Conservation (phyloP, 2,329 filamentous ascomycete genomes). For the Aphanoascus verrucosus region DNA sequence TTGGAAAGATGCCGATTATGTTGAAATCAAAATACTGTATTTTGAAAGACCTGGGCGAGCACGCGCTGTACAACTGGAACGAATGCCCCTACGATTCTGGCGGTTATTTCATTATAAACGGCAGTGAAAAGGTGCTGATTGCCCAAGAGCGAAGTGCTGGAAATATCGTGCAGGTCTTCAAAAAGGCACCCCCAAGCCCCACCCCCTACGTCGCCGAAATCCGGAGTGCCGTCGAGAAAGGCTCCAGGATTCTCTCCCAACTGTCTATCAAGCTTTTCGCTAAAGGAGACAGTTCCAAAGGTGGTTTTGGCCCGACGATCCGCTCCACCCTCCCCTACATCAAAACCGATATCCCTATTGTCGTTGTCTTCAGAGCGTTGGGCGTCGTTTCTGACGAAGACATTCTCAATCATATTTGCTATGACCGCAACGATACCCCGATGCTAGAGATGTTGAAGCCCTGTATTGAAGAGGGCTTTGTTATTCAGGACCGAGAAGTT, state of each 20-base stretch:
- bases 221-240: constrained; percentile 89
- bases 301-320: constrained; percentile 75
- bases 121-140: constrained; percentile 95
- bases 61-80: constrained; percentile 79
- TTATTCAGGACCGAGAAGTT: constrained; percentile 88
- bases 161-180: constrained; percentile 98
- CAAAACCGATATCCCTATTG: constrained; percentile 85
- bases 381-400: constrained; percentile 96
- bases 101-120: constrained; percentile 98
- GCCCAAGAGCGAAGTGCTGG: constrained; percentile 94
- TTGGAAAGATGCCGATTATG: constrained; percentile 96
- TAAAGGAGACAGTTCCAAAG: constrained; percentile 69
- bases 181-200: constrained; percentile 85
- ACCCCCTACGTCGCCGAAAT: constrained; percentile 94
- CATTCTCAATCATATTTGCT: constrained; percentile 95
- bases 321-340: constrained; percentile 87
- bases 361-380: constrained; percentile 87
- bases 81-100: constrained; percentile 98
- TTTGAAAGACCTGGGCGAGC: constrained; percentile 69
- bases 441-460: constrained; percentile 97
- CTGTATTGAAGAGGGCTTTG: constrained; percentile 92
- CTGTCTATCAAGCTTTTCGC: constrained; percentile 82
- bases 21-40: constrained; percentile 94
- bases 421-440: constrained; percentile 85
- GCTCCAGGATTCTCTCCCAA: constrained; percentile 85